These are phyloP conservation scores for Alternaria sp. DNA, from an alignment of 2,329 filamentous ascomycete species.

Conservation along the genomic window DNA sequence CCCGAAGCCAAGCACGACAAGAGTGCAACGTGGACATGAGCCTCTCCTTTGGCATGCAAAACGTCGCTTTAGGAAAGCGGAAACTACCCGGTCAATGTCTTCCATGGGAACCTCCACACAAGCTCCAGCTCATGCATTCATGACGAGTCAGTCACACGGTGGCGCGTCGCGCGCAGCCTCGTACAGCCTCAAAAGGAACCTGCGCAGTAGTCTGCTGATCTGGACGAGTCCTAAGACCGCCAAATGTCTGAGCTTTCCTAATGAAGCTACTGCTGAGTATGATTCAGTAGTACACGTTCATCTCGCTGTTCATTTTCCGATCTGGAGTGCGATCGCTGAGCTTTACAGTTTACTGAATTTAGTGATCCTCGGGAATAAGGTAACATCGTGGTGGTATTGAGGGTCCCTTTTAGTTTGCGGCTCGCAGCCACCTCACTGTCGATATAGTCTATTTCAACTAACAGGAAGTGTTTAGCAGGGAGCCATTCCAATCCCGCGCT, in stretches of 20 bases:
- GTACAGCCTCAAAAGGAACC: slow-evolving; percentile 1
- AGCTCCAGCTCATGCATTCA: not conserved
- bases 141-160: slow-evolving; percentile 1
- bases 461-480: not conserved
- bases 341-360: not conserved
- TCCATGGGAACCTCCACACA: not conserved
- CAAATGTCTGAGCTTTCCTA: not conserved
- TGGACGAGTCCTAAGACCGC: not conserved
- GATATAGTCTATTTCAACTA: not conserved
- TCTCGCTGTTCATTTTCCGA: not conserved
- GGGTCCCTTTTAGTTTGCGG: not conserved
- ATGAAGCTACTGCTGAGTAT: slow-evolving; percentile 2
- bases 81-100: not conserved
- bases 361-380: slow-evolving; percentile 1
- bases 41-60: not conserved
- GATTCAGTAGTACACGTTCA: slow-evolving; percentile 1
- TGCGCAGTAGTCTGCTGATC: slow-evolving; percentile 1
- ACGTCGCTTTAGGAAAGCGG: not conserved
- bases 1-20: slow-evolving; percentile 1
- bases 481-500: not conserved
- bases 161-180: slow-evolving; percentile 2
- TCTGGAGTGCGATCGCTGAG: not conserved
- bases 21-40: slow-evolving; percentile 1
- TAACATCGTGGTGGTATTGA: not conserved
- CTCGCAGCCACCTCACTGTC: not conserved